These are phyloP conservation scores for Fusarium solani-melongenae DNA, from an alignment of 2,329 filamentous ascomycete genomes.

Conservation along the genomic window DNA sequence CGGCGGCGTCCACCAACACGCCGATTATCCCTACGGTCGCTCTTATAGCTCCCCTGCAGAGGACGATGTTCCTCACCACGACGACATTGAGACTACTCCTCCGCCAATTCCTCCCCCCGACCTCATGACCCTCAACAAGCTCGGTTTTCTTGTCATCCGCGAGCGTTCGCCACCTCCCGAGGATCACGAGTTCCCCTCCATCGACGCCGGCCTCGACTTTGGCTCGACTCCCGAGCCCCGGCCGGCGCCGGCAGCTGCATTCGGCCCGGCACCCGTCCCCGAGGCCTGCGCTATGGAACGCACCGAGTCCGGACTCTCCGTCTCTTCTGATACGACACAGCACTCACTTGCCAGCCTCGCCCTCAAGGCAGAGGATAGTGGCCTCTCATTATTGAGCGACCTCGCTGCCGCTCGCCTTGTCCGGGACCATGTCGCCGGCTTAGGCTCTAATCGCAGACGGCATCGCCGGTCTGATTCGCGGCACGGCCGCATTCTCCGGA, in stretches of 20 bases:
- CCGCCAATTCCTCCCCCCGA: conserved; percentile 31
- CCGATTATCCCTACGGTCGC: conserved; percentile 16
- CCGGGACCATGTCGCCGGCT: conserved; percentile 57
- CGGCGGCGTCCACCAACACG: conserved; percentile 10
- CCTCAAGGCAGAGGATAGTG: conserved; percentile 43
- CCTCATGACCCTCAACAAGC: conserved; percentile 47
- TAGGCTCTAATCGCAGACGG: conserved; percentile 48
- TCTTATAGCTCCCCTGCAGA: conserved; percentile 14
- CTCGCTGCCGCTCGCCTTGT: conserved; percentile 61
- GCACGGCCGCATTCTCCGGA: conserved; percentile 67
- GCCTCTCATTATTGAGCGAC: conserved; percentile 55
- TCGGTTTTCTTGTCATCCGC: conserved; percentile 53
- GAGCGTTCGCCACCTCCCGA: conserved; percentile 46
- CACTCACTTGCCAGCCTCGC: conserved; percentile 41
- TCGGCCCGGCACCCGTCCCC: conserved; percentile 21
- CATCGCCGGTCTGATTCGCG: conserved; percentile 59
- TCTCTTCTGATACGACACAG: conserved; percentile 55
- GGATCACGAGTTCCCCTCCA: conserved; percentile 23
- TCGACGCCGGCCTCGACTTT: conserved; percentile 30
- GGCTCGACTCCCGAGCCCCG: conserved; percentile 27
- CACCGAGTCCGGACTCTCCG: conserved; percentile 61
- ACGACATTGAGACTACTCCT: conserved; percentile 21
- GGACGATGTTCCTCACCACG: conserved; percentile 19
- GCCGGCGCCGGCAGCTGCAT: conserved; percentile 23
- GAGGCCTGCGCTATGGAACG: conserved; percentile 55